Conservation (phyloP, 108 stramenopile species). For the Schizochytrium sp. region DNA sequence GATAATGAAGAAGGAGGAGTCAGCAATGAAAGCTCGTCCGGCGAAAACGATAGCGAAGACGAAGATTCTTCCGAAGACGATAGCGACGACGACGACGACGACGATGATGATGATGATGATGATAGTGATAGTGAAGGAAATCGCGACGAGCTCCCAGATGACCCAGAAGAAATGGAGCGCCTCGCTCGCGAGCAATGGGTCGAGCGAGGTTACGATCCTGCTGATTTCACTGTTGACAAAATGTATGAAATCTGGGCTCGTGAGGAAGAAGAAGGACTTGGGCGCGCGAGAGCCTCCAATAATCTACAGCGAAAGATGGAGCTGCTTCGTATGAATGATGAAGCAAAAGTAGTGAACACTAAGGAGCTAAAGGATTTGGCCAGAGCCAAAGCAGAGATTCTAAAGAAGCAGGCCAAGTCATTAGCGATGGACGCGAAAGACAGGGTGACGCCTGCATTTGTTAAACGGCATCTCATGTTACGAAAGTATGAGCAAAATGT, state of each 20-base stretch:
- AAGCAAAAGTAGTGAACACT: constrained; percentile 9
- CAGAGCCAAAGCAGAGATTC: not conserved
- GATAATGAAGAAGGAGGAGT: not conserved
- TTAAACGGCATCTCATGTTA: not conserved
- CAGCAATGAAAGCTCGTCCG: not conserved
- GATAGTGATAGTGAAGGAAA: not conserved
- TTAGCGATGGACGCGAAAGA: not conserved
- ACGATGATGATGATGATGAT: not conserved
- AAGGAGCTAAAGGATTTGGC: constrained; percentile 1
- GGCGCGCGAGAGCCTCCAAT: constrained; percentile 4
- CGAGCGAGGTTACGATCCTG: not conserved
- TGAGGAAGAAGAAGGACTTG: constrained; percentile 56
- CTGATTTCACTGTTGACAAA: constrained; percentile 46
- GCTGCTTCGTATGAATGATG: constrained; percentile 34
- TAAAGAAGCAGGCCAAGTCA: not conserved
- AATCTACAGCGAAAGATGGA: constrained; percentile 61
- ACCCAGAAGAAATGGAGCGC: constrained; percentile 15
- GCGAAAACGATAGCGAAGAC: constrained; percentile 5
- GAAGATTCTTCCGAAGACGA: not conserved
- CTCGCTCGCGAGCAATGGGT: constrained; percentile 36
- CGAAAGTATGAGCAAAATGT: not conserved
- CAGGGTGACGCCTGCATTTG: constrained; percentile 1
- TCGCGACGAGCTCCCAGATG: not conserved
- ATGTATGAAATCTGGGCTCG: constrained; percentile 55
- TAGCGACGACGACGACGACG: not conserved